Evolutionary conservation across 352 stramenopile genomes (phyloP).

Genomic region (Chloridella minuta): DNA sequence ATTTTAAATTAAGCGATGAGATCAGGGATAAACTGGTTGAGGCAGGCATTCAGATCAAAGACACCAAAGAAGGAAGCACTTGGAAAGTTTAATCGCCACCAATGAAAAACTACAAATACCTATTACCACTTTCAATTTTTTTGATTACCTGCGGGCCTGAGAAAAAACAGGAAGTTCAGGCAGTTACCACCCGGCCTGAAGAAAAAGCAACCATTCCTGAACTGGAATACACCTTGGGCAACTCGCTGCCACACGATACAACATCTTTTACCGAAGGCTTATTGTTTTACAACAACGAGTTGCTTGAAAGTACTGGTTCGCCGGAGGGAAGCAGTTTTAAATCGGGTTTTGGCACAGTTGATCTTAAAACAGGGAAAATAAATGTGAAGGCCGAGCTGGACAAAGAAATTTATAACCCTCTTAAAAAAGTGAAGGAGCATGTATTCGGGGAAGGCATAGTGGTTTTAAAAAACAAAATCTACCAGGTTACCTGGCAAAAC

Average conservation of each 20-base stretch:
- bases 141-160: too few species aligned
- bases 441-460: background rate
- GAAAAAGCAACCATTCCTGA: background rate
- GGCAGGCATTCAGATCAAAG: background rate
- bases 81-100: background rate
- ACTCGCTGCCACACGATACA: background rate
- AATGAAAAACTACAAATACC: too few species aligned
- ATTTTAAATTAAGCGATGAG: background rate
- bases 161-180: too few species aligned
- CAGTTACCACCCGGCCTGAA: too few species aligned
- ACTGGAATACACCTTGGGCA: background rate
- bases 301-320: background rate
- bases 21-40: background rate
- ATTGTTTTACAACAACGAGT: background rate
- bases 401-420: too few species aligned
- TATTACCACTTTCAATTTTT: too few species aligned
- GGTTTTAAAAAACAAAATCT: background rate
- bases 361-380: background rate
- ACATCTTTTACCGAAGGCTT: background rate
- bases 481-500: background rate
- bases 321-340: background rate
- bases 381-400: background rate
- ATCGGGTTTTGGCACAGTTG: background rate
- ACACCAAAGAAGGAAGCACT: background rate
- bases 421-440: too few species aligned